These are phyloP conservation scores for Russula virescens DNA, from an alignment of 768 basidiomycete genomes.

Conservation along the genomic window DNA sequence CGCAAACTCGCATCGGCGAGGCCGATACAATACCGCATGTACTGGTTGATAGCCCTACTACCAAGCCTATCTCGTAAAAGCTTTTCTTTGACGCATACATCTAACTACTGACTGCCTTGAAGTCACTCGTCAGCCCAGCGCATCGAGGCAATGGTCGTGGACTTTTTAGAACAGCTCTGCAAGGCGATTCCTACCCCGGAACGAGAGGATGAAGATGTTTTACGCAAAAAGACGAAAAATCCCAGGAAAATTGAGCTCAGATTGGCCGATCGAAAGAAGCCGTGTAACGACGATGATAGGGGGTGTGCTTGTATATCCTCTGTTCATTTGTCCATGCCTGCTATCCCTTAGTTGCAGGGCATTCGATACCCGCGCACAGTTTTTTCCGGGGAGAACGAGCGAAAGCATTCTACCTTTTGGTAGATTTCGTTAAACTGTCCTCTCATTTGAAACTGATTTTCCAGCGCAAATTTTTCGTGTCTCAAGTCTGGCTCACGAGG, in stretches of 20 bases:
- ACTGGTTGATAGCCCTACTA: neutral
- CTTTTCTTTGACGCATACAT: constrained; percentile 2
- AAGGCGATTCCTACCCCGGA: constrained; percentile 14
- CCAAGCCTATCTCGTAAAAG: neutral
- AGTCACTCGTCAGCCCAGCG: constrained; percentile 8
- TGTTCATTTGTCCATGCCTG: neutral
- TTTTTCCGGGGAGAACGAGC: constrained; percentile 35
- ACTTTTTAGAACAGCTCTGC: constrained; percentile 17
- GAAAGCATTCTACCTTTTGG: constrained; percentile 41
- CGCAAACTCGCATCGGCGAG: neutral
- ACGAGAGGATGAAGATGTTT: neutral
- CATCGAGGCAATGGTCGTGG: constrained; percentile 13
- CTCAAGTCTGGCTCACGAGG: constrained; percentile 65
- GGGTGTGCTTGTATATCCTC: constrained; percentile 28
- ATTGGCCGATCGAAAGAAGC: constrained; percentile 36
- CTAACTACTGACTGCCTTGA: neutral
- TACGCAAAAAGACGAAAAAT: neutral
- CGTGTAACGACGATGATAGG: constrained; percentile 22
- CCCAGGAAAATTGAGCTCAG: constrained; percentile 32
- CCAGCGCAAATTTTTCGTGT: constrained; percentile 66
- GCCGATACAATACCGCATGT: neutral
- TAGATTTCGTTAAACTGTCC: constrained; percentile 23
- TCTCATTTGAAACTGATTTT: neutral
- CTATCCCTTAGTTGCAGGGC: constrained; percentile 19
- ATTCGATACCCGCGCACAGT: constrained; percentile 28